Evolutionary conservation across 177 flowering plant genomes (phyloP).

Genomic region (Vitis hybrid): DNA sequence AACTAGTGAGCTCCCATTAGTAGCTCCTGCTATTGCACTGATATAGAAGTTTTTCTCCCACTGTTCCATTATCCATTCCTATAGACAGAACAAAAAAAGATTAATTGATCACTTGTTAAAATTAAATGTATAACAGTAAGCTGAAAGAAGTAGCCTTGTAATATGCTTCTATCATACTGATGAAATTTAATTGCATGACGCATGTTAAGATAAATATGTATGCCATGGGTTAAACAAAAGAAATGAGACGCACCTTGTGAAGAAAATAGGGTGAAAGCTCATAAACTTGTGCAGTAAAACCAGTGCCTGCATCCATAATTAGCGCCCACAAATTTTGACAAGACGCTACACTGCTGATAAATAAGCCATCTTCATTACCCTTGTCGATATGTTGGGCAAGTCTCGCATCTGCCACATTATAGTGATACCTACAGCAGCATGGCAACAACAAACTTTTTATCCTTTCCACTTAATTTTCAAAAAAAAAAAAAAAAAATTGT

Average conservation of each 20-base stretch:
- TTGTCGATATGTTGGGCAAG: conserved; percentile 59
- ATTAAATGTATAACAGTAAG: neutral
- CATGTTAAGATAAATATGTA: too few species aligned
- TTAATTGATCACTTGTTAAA: neutral
- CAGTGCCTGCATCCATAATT: conserved; percentile 78
- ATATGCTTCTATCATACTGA: too few species aligned
- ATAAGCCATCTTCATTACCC: conserved; percentile 63
- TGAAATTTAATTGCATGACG: too few species aligned
- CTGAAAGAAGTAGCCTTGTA: neutral
- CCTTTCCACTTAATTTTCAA: neutral
- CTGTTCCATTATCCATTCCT: conserved; percentile 73
- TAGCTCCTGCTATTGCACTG: conserved; percentile 59
- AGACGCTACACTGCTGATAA: conserved; percentile 61
- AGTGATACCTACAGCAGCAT: conserved; percentile 56
- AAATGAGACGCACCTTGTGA: conserved; percentile 46
- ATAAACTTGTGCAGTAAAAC: conserved; percentile 54
- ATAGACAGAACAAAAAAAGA: conserved; percentile 8
- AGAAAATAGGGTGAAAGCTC: conserved; percentile 56
- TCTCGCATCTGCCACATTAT: conserved; percentile 64
- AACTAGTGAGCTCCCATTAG: conserved; percentile 64
- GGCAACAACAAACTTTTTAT: neutral
- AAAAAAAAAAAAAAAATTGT: neutral
- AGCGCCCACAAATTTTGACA: conserved; percentile 62
- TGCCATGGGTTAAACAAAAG: neutral
- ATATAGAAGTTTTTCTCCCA: conserved; percentile 61